These are phyloP conservation scores for Aspergillus fumigatiaffinis DNA, from an alignment of 2,329 filamentous ascomycete species.

Conservation along the genomic window DNA sequence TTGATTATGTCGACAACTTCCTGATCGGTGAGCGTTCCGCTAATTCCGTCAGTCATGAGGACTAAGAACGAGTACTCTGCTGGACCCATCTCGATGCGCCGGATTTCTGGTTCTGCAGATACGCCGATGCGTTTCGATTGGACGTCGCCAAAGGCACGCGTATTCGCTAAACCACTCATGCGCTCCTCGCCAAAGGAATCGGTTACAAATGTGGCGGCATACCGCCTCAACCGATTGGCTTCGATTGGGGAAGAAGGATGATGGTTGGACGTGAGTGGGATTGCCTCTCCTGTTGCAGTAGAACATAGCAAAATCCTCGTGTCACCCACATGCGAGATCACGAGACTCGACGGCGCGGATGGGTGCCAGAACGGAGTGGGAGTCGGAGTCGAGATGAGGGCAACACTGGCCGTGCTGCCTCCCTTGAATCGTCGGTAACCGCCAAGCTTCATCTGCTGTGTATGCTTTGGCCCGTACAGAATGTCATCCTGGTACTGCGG, in stretches of 20 bases:
- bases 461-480: slow-evolving; percentile 59
- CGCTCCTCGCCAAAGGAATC: slow-evolving; percentile 98
- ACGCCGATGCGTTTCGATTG: slow-evolving; percentile 88
- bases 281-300: slow-evolving; percentile 73
- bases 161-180: slow-evolving; percentile 89
- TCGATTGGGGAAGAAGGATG: slow-evolving; percentile 86
- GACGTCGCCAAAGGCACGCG: slow-evolving; percentile 90
- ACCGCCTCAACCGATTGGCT: slow-evolving; percentile 76
- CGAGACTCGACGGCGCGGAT: slow-evolving; percentile 72
- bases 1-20: slow-evolving; percentile 96
- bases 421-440: slow-evolving; percentile 79
- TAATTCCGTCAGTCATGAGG: slow-evolving; percentile 83
- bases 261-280: slow-evolving; percentile 84
- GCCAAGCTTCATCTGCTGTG: slow-evolving; percentile 56
- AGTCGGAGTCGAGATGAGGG: slow-evolving; percentile 86
- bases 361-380: slow-evolving; percentile 95
- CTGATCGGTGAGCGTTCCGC: slow-evolving; percentile 80
- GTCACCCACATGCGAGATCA: slow-evolving; percentile 90
- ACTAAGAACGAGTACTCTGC: slow-evolving; percentile 88
- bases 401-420: slow-evolving; percentile 86
- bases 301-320: slow-evolving; percentile 87
- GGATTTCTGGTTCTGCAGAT: slow-evolving; percentile 86
- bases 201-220: slow-evolving; percentile 80
- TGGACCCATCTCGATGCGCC: slow-evolving; percentile 70
- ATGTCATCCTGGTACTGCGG: slow-evolving; percentile 84